A percentile compares a stretch with the other conserved stretches of the same genome.
phyloP scores from a whole-genome alignment of 495 filamentous ascomycete genomes.

The Xylaria scruposa region DNA sequence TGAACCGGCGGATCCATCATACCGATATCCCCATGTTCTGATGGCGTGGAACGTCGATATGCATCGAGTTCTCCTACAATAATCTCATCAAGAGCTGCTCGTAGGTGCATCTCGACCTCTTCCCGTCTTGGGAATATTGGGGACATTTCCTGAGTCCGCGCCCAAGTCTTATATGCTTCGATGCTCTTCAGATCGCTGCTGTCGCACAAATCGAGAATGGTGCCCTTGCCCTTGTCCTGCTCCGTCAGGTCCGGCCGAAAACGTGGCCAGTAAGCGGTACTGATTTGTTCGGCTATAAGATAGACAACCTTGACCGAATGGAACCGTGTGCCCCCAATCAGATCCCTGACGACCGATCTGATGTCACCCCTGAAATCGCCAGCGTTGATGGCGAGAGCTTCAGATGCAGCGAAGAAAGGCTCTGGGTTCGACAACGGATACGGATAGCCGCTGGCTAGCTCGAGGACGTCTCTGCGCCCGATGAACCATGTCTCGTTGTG shows the following conservation, averaged over 20 bases:
- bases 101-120: slow-evolving; percentile 37
- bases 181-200: slow-evolving; percentile 37
- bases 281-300: slow-evolving; percentile 40
- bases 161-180: slow-evolving; percentile 39
- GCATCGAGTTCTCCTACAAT: slow-evolving; percentile 33
- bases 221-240: slow-evolving; percentile 40
- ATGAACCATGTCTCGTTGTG: slow-evolving; percentile 43
- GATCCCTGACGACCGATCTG: slow-evolving; percentile 30
- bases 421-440: slow-evolving; percentile 41
- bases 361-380: slow-evolving; percentile 38
- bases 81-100: slow-evolving; percentile 33
- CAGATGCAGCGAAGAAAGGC: slow-evolving; percentile 38
- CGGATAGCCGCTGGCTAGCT: slow-evolving; percentile 41
- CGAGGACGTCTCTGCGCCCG: slow-evolving; percentile 38
- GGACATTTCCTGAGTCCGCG: slow-evolving; percentile 40
- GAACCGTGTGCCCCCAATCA: slow-evolving; percentile 36
- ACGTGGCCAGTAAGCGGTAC: slow-evolving; percentile 39
- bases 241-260: slow-evolving; percentile 39
- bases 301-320: slow-evolving; percentile 37
- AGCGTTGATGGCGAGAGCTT: slow-evolving; percentile 35
- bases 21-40: slow-evolving; percentile 23
- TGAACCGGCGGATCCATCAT: background rate
- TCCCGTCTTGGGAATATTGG: slow-evolving; percentile 36
- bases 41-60: slow-evolving; percentile 12
- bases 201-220: slow-evolving; percentile 37